These are phyloP conservation scores for Cyclotella cryptica DNA, from an alignment of 108 stramenopile species.

Conservation along the genomic window DNA sequence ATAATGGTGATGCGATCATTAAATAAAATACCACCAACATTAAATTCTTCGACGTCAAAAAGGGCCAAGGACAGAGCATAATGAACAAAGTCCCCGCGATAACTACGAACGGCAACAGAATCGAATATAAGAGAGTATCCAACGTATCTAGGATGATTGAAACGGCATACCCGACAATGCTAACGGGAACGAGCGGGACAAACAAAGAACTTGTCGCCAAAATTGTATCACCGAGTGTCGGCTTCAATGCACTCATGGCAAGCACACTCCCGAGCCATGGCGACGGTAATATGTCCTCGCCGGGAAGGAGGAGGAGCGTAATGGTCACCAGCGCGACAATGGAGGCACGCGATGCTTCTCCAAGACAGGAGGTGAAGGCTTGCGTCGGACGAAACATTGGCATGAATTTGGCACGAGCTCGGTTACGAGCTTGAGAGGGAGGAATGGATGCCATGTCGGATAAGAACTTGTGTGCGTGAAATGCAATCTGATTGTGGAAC, in stretches of 20 bases:
- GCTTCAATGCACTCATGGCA: not conserved
- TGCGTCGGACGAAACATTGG: not conserved
- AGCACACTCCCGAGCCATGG: not conserved
- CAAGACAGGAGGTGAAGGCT: not conserved
- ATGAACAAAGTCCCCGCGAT: not conserved
- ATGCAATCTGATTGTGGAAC: too few relatives aligned
- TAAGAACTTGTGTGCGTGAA: too few relatives aligned
- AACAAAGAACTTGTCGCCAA: conserved; percentile 2
- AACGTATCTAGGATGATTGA: not conserved
- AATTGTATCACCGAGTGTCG: not conserved
- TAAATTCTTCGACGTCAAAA: conserved; percentile 35
- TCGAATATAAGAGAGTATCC: not conserved
- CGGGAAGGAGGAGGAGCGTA: not conserved
- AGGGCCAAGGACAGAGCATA: conserved; percentile 34
- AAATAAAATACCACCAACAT: conserved; percentile 35
- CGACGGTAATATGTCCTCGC: not conserved
- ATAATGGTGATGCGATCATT: conserved; percentile 28
- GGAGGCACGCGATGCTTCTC: not conserved
- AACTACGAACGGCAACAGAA: conserved; percentile 30
- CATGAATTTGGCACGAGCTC: too few relatives aligned
- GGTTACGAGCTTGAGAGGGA: too few relatives aligned
- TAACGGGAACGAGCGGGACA: not conserved
- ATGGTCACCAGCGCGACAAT: not conserved
- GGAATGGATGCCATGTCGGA: too few relatives aligned
- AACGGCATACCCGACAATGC: not conserved